Conservation (phyloP, 176 grass and related monocot genomes). For the Carex littledalei region DNA sequence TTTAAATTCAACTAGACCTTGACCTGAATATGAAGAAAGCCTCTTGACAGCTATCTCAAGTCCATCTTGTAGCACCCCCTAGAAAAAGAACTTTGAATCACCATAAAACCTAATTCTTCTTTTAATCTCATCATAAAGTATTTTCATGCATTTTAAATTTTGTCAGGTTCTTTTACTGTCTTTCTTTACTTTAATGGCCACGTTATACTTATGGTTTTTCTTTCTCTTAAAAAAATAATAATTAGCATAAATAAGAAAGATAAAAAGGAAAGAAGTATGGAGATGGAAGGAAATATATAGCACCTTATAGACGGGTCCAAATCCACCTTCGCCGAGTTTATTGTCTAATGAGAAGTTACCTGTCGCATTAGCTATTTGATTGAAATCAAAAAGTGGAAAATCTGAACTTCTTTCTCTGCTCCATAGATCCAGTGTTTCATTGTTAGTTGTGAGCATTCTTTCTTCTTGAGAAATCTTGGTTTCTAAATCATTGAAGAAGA, state of each 20-base stretch:
- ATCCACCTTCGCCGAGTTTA: constrained; percentile 27
- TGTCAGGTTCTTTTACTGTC: neutral
- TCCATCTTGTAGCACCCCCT: constrained; percentile 4
- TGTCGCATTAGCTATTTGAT: neutral
- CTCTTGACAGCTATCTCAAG: constrained; percentile 28
- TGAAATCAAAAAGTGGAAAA: neutral
- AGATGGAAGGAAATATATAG: neutral
- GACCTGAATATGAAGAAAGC: constrained; percentile 15
- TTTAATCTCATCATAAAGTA: neutral
- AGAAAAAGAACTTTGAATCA: neutral
- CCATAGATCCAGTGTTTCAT: neutral
- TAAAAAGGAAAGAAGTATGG: neutral
- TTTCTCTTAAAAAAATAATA: neutral
- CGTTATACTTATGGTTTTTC: neutral
- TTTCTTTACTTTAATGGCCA: neutral
- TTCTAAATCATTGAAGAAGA: neutral
- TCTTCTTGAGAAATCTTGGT: neutral
- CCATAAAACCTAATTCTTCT: neutral
- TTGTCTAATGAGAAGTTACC: constrained; percentile 14
- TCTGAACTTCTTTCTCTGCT: constrained; percentile 1
- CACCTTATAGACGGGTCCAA: constrained; percentile 23
- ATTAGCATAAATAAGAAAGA: neutral
- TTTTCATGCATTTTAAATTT: neutral
- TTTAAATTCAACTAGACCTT: constrained; percentile 26
- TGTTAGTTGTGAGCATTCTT: neutral